These are phyloP conservation scores for Ophiostoma novo-ulmi DNA, from an alignment of 2,329 filamentous ascomycete species.

Conservation along the genomic window DNA sequence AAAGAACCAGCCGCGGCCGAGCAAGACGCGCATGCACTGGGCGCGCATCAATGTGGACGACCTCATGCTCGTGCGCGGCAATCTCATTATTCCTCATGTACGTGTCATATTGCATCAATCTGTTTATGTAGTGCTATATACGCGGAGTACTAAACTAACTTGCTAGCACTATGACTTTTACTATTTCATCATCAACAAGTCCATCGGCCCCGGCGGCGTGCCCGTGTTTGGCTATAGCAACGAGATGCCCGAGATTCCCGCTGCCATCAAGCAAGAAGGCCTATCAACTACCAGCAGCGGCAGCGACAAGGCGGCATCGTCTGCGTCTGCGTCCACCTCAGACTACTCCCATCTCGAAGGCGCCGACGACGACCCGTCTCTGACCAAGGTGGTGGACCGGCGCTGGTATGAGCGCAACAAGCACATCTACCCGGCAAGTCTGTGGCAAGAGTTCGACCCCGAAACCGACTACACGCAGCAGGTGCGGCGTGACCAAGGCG, in stretches of 20 bases:
- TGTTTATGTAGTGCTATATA: not conserved
- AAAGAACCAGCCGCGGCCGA: conserved; percentile 36
- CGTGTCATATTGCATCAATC: not conserved
- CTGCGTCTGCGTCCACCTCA: conserved; percentile 46
- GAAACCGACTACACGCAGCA: conserved; percentile 77
- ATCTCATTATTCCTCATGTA: conserved; percentile 91
- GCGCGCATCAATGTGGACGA: conserved; percentile 92
- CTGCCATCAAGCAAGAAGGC: conserved; percentile 12
- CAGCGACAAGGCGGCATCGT: conserved; percentile 17
- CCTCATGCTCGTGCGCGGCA: conserved; percentile 83
- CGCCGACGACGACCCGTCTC: conserved; percentile 65
- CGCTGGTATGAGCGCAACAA: conserved; percentile 98
- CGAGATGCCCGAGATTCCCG: conserved; percentile 39
- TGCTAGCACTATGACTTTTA: conserved; percentile 91
- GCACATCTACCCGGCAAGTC: conserved; percentile 93
- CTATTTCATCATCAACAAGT: conserved; percentile 90
- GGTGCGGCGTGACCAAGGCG: conserved; percentile 75
- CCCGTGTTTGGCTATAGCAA: conserved; percentile 71
- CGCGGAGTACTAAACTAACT: conserved; percentile 19
- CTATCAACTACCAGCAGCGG: conserved; percentile 19
- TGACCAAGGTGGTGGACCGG: conserved; percentile 92
- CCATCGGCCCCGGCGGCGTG: conserved; percentile 63
- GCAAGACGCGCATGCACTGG: conserved; percentile 74
- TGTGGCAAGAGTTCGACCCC: conserved; percentile 93
- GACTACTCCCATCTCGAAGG: conserved; percentile 56